These are phyloP conservation scores for Agaricus blazei DNA, from an alignment of 768 basidiomycete genomes.

Conservation along the genomic window DNA sequence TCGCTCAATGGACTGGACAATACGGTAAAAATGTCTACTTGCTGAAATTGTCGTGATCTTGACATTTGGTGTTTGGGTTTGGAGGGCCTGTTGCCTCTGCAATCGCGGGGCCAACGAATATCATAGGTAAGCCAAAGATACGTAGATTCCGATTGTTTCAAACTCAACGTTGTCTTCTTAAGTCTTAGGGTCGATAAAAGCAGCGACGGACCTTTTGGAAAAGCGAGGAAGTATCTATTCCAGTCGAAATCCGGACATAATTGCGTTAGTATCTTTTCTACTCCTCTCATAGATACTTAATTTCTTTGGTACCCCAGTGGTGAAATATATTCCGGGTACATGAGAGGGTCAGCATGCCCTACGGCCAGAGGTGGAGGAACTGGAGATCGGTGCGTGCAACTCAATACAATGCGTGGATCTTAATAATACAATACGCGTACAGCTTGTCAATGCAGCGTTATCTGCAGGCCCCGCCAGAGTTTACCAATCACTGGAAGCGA, in stretches of 20 bases:
- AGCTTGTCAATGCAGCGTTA: conserved; percentile 21
- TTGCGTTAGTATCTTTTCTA: conserved; percentile 12
- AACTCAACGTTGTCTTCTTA: too few species aligned
- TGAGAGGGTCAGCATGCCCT: conserved; percentile 26
- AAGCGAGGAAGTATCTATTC: conserved; percentile 28
- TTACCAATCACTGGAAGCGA: conserved; percentile 19
- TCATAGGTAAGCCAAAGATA: background rate
- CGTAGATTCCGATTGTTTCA: too few species aligned
- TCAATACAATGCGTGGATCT: background rate
- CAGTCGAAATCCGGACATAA: conserved; percentile 23
- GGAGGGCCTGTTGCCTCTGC: background rate
- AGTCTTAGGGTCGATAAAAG: conserved; percentile 23
- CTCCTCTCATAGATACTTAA: background rate
- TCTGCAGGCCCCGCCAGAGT: conserved; percentile 16
- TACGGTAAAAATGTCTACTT: too few species aligned
- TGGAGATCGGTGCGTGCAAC: conserved; percentile 24
- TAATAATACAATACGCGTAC: background rate
- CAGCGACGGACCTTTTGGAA: conserved; percentile 25
- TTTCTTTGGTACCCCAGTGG: background rate
- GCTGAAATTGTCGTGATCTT: too few species aligned
- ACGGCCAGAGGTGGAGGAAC: conserved; percentile 24
- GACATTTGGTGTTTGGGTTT: too few species aligned
- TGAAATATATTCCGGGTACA: conserved; percentile 24
- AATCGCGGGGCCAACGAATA: background rate
- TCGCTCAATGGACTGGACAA: too few species aligned